phyloP scores from a whole-genome alignment of 305 asterid genomes.

The Fraxinus ornus region DNA sequence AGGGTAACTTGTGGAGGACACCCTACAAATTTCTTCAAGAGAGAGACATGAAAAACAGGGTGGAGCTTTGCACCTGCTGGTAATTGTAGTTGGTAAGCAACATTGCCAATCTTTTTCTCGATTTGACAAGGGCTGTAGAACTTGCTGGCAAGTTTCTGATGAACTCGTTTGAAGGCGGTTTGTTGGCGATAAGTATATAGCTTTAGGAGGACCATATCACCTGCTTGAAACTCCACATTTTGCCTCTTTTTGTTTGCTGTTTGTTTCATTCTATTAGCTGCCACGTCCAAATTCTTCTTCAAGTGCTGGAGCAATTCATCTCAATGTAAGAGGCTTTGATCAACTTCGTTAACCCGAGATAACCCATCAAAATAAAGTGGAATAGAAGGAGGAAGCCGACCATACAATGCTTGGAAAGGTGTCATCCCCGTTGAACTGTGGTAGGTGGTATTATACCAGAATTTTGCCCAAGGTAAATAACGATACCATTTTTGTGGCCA shows the following conservation, averaged over 20 bases:
- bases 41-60: neutral
- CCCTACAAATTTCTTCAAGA: neutral
- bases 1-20: neutral
- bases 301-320: neutral
- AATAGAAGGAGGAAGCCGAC: neutral
- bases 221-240: neutral
- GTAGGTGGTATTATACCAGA: constrained; percentile 7
- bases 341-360: neutral
- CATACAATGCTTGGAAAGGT: neutral
- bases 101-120: neutral
- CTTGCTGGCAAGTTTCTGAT: neutral
- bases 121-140: neutral
- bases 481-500: neutral
- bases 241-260: neutral
- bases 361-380: neutral
- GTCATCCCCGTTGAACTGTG: neutral
- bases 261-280: neutral
- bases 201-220: neutral
- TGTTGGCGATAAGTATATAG: neutral
- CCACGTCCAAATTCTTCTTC: neutral
- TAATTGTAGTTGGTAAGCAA: neutral
- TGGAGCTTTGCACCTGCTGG: neutral
- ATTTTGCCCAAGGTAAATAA: neutral
- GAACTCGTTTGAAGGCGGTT: neutral
- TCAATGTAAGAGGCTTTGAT: neutral